Evolutionary conservation across 176 grass and related monocot species (phyloP).

Genomic region (Elaeis guineensis): DNA sequence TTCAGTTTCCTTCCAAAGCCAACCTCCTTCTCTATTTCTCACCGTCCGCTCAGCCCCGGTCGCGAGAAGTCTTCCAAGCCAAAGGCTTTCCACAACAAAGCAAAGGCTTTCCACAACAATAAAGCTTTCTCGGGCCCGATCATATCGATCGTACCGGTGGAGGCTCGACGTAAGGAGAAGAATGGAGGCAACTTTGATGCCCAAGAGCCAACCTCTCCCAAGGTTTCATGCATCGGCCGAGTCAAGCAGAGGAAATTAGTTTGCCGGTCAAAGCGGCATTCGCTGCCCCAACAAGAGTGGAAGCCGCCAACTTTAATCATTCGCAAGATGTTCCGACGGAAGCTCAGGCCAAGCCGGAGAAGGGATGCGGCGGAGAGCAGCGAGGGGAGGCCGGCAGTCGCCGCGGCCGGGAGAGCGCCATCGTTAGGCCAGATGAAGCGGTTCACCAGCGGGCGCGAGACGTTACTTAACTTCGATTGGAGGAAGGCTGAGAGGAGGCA

Average conservation of each 20-base stretch:
- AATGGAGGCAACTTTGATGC: conserved; percentile 26
- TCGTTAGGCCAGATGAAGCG: conserved; percentile 71
- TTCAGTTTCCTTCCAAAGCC: conserved; percentile 47
- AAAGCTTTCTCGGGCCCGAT: conserved; percentile 71
- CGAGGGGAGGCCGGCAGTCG: neutral
- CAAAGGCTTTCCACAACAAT: conserved; percentile 29
- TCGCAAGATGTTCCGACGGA: conserved; percentile 42
- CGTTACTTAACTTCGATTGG: conserved; percentile 73
- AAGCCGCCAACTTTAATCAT: conserved; percentile 19
- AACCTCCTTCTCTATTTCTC: conserved; percentile 39
- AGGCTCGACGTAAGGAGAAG: conserved; percentile 33
- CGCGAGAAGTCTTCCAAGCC: conserved; percentile 23
- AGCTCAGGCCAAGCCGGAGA: conserved; percentile 2
- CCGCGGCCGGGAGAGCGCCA: neutral
- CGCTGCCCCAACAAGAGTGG: conserved; percentile 1
- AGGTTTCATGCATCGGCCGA: conserved; percentile 85
- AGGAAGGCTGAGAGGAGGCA: conserved; percentile 15
- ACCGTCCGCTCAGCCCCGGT: conserved; percentile 4
- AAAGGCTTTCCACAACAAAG: conserved; percentile 27
- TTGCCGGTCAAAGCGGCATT: too few species aligned
- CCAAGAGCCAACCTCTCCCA: conserved; percentile 76
- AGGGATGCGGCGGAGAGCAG: neutral
- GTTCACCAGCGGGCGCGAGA: conserved; percentile 67
- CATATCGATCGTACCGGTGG: conserved; percentile 62
- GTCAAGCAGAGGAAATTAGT: conserved; percentile 49